Base-by-base conservation (phyloP, 2,329 filamentous ascomycete genomes). In the Huntiella bhutanensis region DNA sequence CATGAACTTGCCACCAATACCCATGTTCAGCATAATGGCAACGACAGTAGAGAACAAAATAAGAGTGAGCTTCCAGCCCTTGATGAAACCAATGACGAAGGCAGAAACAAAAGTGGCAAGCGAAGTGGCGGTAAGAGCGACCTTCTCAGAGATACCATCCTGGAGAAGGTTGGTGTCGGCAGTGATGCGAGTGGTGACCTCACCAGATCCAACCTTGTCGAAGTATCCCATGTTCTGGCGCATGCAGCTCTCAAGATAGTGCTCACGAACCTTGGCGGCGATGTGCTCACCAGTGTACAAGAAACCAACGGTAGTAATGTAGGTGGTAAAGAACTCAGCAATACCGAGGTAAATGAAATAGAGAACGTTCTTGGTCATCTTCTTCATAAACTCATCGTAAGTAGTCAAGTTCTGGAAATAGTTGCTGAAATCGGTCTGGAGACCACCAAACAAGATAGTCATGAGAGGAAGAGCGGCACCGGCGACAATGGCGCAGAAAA, bases 131-230 rank as follows among this genome's bases (percentile, higher is more conserved):
- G 83, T 86, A 52, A 94, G 64, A 11, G 76, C 77, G 39, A 93
- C 73, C 65, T 94, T 94, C 60, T 93, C 84, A 0, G 84, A 92
- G 40, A 98, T 85, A 48, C 86, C 88, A 53, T 93, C 87, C 60
- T 95, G 88, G 47, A 96, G 80, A 45, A 93, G 67, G 56, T 94
- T 95, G 39, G 85, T 93, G 59, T 96, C 88, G 8, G 87, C 80
- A 0, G 88, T 96, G 54, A 95, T 94, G 52, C 87, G 79, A 1
- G 87, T 94, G 0, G 87, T 94, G 51, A 96, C 83, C 62, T 95
- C 91, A 49, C 88, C 87, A 33, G 86, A 82, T 44, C 87, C 88
- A 11, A 94, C 71, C 56, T 91, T 91, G 61, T 96, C 91, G 62
- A 92, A 93, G 61, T 84, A 93, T 40, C 76, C 86, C 59, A 93